Evolutionary conservation across 1,284 basidiomycete genomes (phyloP).

Genomic region (Wolfiporia cocos): DNA sequence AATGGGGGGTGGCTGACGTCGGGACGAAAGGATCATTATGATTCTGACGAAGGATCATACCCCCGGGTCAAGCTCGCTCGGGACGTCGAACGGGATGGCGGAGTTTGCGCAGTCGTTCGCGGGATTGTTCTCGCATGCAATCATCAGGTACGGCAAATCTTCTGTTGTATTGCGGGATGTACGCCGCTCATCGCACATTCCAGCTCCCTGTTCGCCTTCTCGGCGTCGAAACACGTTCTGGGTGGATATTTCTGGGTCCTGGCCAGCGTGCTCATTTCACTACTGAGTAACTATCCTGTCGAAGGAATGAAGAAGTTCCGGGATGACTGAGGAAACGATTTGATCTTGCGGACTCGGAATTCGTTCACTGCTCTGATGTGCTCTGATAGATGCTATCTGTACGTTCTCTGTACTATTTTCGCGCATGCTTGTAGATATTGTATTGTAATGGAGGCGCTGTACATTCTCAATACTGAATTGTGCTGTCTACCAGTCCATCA

Average conservation of each 20-base stretch:
- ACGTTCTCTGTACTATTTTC: too few species aligned
- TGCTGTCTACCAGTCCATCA: too few species aligned
- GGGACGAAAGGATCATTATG: constrained; percentile 44
- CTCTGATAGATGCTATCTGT: not conserved
- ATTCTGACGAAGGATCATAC: constrained; percentile 50
- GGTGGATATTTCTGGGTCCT: constrained; percentile 36
- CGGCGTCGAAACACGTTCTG: constrained; percentile 28
- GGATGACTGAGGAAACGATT: constrained; percentile 12
- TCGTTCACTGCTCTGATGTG: not conserved
- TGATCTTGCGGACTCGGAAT: not conserved
- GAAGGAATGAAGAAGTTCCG: constrained; percentile 18
- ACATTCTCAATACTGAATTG: too few species aligned
- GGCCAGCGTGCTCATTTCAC: constrained; percentile 19
- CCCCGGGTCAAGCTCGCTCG: constrained; percentile 47
- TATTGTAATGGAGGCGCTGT: too few species aligned
- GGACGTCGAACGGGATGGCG: constrained; percentile 57
- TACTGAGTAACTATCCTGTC: constrained; percentile 17
- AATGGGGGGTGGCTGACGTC: too few species aligned
- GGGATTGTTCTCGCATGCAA: constrained; percentile 47
- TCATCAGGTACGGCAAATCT: constrained; percentile 26
- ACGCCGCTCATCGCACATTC: constrained; percentile 18
- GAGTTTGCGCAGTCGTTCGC: constrained; percentile 53
- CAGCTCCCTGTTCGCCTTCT: constrained; percentile 42
- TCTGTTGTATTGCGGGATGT: not conserved
- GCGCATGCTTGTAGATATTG: not conserved